These are phyloP conservation scores for Lachnellula subtilissima DNA, from an alignment of 2,329 filamentous ascomycete species.

Conservation along the genomic window DNA sequence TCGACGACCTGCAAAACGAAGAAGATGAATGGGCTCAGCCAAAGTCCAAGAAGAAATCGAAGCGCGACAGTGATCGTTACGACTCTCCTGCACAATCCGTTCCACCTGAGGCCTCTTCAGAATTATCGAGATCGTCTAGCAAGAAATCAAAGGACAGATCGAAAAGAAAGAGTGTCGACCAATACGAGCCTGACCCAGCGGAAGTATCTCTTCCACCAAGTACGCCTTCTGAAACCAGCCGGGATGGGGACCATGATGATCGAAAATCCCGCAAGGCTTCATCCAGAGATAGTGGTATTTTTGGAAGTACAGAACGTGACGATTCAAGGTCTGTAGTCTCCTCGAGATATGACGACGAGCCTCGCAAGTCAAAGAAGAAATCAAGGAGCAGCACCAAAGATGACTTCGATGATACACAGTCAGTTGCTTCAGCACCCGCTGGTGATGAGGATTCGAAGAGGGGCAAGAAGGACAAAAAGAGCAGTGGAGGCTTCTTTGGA, in stretches of 20 bases:
- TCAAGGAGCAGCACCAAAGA: conserved; percentile 38
- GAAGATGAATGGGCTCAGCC: conserved; percentile 36
- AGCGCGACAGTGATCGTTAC: conserved; percentile 28
- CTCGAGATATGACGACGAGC: conserved; percentile 30
- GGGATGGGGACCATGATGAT: conserved; percentile 32
- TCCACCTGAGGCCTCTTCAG: conserved; percentile 13
- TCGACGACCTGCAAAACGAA: conserved; percentile 28
- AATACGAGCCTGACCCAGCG: conserved; percentile 26
- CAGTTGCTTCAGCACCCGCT: conserved; percentile 40
- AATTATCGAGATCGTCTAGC: conserved; percentile 20
- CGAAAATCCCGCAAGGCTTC: conserved; percentile 32
- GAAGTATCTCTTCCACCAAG: conserved; percentile 27
- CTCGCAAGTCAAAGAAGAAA: conserved; percentile 31
- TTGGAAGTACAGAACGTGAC: conserved; percentile 35
- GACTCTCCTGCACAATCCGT: conserved; percentile 21
- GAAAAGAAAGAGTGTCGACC: conserved; percentile 16
- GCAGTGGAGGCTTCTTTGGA: conserved; percentile 42
- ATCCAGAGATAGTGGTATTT: conserved; percentile 38
- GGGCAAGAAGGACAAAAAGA: conserved; percentile 36
- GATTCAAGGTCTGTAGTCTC: conserved; percentile 48
- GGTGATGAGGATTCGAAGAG: conserved; percentile 34
- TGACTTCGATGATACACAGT: conserved; percentile 45
- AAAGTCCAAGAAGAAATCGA: conserved; percentile 37
- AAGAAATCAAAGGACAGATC: conserved; percentile 23
- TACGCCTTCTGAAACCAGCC: conserved; percentile 26